Evolutionary conservation across 2,329 filamentous ascomycete species (phyloP).

Genomic region (Colletotrichum melonis): DNA sequence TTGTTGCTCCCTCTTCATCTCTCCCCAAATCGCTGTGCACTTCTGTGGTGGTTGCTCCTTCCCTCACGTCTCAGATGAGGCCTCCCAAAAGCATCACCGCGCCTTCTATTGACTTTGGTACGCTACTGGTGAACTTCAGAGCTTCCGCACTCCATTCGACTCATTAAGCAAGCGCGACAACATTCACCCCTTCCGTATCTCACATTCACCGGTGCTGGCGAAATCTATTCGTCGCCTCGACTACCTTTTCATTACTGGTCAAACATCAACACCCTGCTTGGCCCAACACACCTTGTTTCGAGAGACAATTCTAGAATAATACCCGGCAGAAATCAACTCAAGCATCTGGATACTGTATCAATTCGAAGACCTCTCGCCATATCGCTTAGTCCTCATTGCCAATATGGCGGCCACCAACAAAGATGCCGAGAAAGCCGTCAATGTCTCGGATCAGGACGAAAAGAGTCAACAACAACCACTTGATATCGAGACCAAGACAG

Average conservation of each 20-base stretch:
- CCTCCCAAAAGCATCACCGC: not conserved
- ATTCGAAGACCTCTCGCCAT: not conserved
- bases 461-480: slow-evolving; percentile 4
- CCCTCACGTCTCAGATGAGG: not conserved
- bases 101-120: not conserved
- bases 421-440: slow-evolving; percentile 24
- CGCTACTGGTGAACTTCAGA: not conserved
- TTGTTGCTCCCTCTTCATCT: not conserved
- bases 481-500: slow-evolving; percentile 10
- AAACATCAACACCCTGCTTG: not conserved
- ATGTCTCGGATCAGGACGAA: not conserved
- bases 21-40: not conserved
- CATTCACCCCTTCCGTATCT: not conserved
- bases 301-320: not conserved
- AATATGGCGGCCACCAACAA: slow-evolving; percentile 18
- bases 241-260: not conserved
- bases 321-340: not conserved
- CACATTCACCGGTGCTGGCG: not conserved
- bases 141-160: not conserved
- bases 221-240: not conserved
- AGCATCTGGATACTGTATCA: not conserved
- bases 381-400: not conserved
- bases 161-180: not conserved
- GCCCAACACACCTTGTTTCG: not conserved
- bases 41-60: not conserved